phyloP scores from a whole-genome alignment of 2,329 filamentous ascomycete genomes.

The Talaromyces sp. region DNA sequence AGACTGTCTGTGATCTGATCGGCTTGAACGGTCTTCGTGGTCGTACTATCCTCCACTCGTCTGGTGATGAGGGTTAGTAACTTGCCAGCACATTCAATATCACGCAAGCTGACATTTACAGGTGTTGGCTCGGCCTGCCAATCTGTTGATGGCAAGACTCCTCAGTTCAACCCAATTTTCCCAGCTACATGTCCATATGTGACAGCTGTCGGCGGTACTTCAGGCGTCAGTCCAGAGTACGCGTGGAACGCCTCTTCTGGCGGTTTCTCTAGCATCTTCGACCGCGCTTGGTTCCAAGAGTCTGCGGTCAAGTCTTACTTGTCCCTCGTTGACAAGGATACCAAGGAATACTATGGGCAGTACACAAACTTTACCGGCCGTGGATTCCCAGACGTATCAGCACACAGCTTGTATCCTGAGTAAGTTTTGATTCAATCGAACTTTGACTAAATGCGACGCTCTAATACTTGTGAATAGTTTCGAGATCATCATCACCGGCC shows the following conservation, averaged over 20 bases:
- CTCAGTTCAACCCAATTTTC: constrained; percentile 63
- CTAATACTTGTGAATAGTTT: constrained; percentile 9
- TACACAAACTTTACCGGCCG: constrained; percentile 56
- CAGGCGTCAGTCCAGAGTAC: constrained; percentile 50
- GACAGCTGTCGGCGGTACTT: constrained; percentile 66
- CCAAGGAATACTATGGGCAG: constrained; percentile 45
- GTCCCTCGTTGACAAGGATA: constrained; percentile 35
- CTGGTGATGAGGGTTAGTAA: constrained; percentile 53
- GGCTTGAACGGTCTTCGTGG: constrained; percentile 68
- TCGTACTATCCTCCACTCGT: constrained; percentile 65
- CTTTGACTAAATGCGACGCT: neutral
- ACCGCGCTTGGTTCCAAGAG: constrained; percentile 52
- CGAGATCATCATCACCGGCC: constrained; percentile 18
- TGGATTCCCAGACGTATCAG: constrained; percentile 62
- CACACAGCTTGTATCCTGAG: constrained; percentile 53
- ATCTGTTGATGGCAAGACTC: constrained; percentile 61
- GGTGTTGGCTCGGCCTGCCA: constrained; percentile 61
- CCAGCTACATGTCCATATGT: constrained; percentile 70
- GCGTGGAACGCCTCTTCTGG: constrained; percentile 50
- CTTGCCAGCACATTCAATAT: neutral
- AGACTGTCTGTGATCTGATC: constrained; percentile 65
- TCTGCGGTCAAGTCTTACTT: constrained; percentile 50
- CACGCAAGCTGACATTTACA: constrained; percentile 8
- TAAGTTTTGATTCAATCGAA: constrained; percentile 32
- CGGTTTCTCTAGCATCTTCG: constrained; percentile 58